Conservation (phyloP, 495 filamentous ascomycete genomes). For the Neurospora sp. region DNA sequence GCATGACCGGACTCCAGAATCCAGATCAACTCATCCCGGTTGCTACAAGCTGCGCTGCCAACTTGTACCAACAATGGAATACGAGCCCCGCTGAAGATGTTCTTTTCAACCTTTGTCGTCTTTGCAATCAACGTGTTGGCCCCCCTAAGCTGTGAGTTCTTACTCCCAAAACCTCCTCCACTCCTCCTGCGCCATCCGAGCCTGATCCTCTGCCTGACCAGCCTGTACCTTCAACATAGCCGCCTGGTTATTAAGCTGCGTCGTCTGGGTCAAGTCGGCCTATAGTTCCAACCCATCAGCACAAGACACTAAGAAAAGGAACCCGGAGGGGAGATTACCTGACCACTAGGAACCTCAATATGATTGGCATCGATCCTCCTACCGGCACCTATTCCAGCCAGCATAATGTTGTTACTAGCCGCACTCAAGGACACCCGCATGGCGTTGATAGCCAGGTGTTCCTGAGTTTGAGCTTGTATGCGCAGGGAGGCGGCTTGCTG, state of each 20-base stretch:
- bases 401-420: conserved; percentile 7
- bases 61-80: no score
- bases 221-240: conserved; percentile 10
- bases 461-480: conserved; percentile 1
- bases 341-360: background rate
- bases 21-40: no score
- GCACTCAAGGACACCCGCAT: background rate
- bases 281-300: background rate
- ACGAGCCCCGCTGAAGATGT: no score
- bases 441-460: conserved; percentile 2
- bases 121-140: no score
- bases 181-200: conserved; percentile 5
- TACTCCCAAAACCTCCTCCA: conserved; percentile 9
- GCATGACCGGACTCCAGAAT: no score
- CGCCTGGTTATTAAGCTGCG: conserved; percentile 7
- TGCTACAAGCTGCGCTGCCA: no score
- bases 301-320: background rate
- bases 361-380: conserved; percentile 3
- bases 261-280: conserved; percentile 10
- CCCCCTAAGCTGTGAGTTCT: background rate
- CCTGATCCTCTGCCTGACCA: conserved; percentile 3
- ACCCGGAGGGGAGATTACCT: background rate
- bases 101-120: no score
- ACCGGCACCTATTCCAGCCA: conserved; percentile 2
- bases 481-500: conserved; percentile 2